These are phyloP conservation scores for Pythium catenulatum DNA, from an alignment of 352 stramenopile species.

Conservation along the genomic window DNA sequence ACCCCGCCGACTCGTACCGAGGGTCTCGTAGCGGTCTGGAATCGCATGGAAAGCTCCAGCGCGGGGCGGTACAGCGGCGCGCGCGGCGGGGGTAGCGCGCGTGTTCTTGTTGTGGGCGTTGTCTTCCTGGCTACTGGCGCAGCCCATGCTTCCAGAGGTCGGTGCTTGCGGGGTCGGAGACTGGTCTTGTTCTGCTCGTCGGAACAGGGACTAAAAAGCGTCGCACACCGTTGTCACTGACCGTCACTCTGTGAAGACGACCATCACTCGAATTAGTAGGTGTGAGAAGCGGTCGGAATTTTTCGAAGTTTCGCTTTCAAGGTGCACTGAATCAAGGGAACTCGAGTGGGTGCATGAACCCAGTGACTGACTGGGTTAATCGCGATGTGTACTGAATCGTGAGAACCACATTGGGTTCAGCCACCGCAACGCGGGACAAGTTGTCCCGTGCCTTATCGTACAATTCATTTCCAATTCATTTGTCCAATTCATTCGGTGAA, in stretches of 20 bases:
- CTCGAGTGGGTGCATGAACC: too few species aligned
- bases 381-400: too few species aligned
- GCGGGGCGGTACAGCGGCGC: neutral
- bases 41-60: conserved; percentile 66
- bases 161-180: neutral
- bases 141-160: conserved; percentile 51
- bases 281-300: neutral
- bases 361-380: too few species aligned
- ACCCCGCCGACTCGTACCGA: conserved; percentile 51
- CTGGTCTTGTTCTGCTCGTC: neutral
- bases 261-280: conserved; percentile 18
- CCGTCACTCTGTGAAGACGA: neutral
- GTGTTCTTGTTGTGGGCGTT: neutral
- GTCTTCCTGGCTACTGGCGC: conserved; percentile 26
- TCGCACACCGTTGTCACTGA: too few species aligned
- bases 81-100: neutral
- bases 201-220: too few species aligned
- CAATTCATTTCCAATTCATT: neutral
- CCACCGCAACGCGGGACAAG: too few species aligned
- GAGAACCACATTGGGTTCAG: too few species aligned
- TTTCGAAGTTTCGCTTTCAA: neutral
- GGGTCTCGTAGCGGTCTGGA: conserved; percentile 79
- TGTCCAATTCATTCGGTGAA: conserved; percentile 48
- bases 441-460: too few species aligned
- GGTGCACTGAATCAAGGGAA: neutral